Percentiles rank a stretch among this genome's conserved stretches.
phyloP scores from a whole-genome alignment of 2,329 filamentous ascomycete species.

The Colletotrichum limetticola region DNA sequence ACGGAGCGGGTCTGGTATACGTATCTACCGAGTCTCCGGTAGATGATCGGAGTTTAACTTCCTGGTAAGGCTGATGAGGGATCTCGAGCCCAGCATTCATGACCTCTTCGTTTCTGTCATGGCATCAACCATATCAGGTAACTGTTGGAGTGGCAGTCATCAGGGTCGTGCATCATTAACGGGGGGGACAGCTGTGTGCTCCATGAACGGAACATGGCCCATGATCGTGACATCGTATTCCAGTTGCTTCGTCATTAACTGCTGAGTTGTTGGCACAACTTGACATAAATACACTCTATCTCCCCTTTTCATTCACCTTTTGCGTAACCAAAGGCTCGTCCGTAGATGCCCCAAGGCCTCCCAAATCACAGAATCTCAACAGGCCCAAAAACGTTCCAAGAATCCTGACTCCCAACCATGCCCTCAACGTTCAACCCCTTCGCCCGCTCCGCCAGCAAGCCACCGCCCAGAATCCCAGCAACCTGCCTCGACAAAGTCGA shows the following conservation, averaged over 20 bases:
- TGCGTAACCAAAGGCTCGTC: not conserved
- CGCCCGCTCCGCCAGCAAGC: slow-evolving; percentile 78
- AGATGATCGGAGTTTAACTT: not conserved
- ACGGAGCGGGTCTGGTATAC: not conserved
- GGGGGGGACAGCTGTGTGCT: too few species aligned
- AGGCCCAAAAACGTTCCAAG: not conserved
- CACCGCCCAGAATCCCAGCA: slow-evolving; percentile 71
- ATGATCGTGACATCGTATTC: too few species aligned
- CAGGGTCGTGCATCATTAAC: rapidly evolving
- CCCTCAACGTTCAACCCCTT: slow-evolving; percentile 84
- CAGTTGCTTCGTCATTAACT: not conserved
- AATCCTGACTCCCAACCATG: slow-evolving; percentile 49
- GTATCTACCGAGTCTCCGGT: not conserved
- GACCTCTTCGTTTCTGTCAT: too few species aligned
- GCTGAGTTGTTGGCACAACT: not conserved
- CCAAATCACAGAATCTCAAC: not conserved
- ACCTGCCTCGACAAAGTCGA: slow-evolving; percentile 16
- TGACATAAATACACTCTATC: not conserved
- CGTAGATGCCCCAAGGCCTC: not conserved
- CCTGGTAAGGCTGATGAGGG: too few species aligned
- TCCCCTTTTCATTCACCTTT: not conserved
- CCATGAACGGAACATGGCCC: too few species aligned
- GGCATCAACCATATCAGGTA: too few species aligned
- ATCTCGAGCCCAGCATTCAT: too few species aligned
- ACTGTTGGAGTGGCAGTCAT: too few species aligned